A percentile compares a stretch with the other conserved stretches of the same genome.
Conservation (phyloP, 2,329 filamentous ascomycete genomes). For the Hymenoscyphus linearis region DNA sequence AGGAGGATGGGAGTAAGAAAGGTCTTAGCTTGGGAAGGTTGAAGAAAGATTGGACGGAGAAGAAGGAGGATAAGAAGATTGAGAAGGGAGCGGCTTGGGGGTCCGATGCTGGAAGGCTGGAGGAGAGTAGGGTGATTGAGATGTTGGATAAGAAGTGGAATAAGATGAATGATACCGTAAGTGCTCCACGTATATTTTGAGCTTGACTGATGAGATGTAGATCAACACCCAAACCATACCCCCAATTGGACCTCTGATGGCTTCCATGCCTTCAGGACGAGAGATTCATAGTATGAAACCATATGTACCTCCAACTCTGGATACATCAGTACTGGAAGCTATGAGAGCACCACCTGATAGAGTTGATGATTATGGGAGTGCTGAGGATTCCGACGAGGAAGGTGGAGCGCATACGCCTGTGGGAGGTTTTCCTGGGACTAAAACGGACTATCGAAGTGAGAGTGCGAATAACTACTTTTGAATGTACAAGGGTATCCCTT, state of each 20-base stretch:
- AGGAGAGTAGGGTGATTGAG: constrained; percentile 80
- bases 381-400: constrained; percentile 37
- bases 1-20: constrained; percentile 44
- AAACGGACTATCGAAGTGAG: constrained; percentile 34
- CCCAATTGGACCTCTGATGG: constrained; percentile 62
- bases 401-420: constrained; percentile 30
- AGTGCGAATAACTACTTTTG: constrained; percentile 28
- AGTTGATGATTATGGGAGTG: constrained; percentile 37
- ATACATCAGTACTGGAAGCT: constrained; percentile 56
- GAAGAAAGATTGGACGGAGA: constrained; percentile 71
- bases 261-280: constrained; percentile 79
- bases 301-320: constrained; percentile 61
- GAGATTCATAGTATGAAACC: constrained; percentile 73
- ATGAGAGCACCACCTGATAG: constrained; percentile 52
- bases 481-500: background rate
- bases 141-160: constrained; percentile 87
- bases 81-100: constrained; percentile 73
- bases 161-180: constrained; percentile 86
- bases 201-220: constrained; percentile 36
- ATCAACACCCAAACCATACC: constrained; percentile 78
- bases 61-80: constrained; percentile 71
- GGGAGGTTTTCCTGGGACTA: constrained; percentile 47
- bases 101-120: constrained; percentile 73
- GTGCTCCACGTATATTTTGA: constrained; percentile 25
- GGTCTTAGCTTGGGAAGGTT: constrained; percentile 53